Base-by-base conservation (phyloP, 148 eudicot species). In the Chenopodium berlandieri region DNA sequence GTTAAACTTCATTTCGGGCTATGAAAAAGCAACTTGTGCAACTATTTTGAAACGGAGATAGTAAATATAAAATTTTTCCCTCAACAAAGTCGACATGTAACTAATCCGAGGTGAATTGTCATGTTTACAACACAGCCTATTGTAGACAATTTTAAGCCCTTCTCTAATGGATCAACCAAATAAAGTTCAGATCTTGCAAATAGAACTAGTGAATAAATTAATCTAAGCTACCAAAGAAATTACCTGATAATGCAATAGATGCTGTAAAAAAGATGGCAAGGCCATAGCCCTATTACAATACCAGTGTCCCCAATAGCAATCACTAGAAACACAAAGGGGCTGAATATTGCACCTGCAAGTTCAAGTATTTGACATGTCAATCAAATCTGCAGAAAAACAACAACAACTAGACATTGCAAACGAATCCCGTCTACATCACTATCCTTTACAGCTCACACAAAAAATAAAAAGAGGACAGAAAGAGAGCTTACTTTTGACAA, bases 261-360 rank as follows among this genome's bases (percentile, higher is more conserved):
- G 46, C 78, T 80, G 78, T 80, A 84, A 44, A 84, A 80, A 27
- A 84, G 56, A 80, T 84, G 86, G 70, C 83, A 84, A 80, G 86
- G 86, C 86, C 80, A 84, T 71, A 84, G 71, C 12, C 80, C 83
- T 64, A 84, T 71, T 2, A 84, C 81, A 71, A 84, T 48, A 84
- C 72, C 86, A 71, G 79, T 84, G 25, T 80, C 83, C 7, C 86
- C 86, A 80, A 80, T 76, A 47, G 86, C 86, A 2, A 84, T 80
- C 32, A 84, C 64, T 71, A 84, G 60, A 80, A 82, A 84, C 19
- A 84, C 86, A 76, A 64, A 76, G 9, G 86, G 86, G 68, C 81
- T 27, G 67, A 84, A 84, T 32, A 84, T 71, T 62, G 83, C 86
- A 80, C 82, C 86, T 84, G 83, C 78, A 84, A 71, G 13, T 7